A percentile compares a stretch with the other conserved stretches of the same genome.
phyloP scores from a whole-genome alignment of 2,329 filamentous ascomycete genomes.

The Akanthomyces lecanii region DNA sequence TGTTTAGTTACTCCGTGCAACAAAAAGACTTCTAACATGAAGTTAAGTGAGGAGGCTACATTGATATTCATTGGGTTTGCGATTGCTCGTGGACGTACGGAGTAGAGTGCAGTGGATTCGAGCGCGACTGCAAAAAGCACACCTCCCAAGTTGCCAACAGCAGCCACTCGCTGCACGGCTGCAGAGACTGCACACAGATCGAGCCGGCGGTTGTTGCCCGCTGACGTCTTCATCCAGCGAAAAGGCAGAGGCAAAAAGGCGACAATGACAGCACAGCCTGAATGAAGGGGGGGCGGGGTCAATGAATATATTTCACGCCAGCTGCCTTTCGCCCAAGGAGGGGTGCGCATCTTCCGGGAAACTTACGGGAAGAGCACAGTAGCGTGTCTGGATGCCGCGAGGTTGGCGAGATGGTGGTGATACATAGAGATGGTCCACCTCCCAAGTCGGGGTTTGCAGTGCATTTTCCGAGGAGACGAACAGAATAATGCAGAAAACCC shows the following conservation, averaged over 20 bases:
- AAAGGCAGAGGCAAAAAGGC: neutral
- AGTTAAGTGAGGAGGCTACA: neutral
- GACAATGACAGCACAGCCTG: neutral
- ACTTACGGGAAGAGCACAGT: conserved; percentile 4
- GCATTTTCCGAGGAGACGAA: neutral
- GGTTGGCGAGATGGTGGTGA: neutral
- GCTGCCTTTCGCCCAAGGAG: neutral
- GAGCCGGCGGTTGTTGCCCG: too few species aligned
- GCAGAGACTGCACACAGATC: neutral
- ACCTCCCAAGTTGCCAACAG: too few species aligned
- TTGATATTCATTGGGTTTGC: neutral
- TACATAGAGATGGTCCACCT: neutral
- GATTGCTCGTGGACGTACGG: neutral
- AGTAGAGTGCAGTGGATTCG: too few species aligned
- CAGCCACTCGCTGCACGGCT: neutral
- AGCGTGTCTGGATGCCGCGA: neutral
- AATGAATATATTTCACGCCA: neutral
- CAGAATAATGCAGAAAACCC: too few species aligned
- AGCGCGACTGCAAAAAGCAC: too few species aligned
- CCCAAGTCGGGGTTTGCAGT: neutral
- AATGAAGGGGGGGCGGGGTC: neutral
- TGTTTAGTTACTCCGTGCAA: neutral
- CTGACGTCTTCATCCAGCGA: neutral
- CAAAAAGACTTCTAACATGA: neutral
- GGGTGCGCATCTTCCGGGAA: neutral